Base-by-base conservation (phyloP, 805 yeast genomes). In the Ogataea naganishii region DNA sequence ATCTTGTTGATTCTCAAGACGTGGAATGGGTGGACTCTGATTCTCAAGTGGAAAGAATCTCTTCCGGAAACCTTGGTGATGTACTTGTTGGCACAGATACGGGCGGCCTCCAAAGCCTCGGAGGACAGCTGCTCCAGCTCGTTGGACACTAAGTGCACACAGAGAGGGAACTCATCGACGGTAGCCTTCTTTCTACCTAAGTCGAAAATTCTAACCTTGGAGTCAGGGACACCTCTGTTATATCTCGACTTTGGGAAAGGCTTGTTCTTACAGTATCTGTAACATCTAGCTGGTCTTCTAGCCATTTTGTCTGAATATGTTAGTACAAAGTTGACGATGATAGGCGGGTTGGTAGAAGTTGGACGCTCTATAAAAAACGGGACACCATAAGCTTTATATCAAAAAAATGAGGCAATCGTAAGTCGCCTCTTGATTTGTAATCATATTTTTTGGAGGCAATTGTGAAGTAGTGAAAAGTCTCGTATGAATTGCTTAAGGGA, bases 231-330 rank as follows among this genome's bases (percentile, higher is more conserved):
- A 74, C 96, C 97, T 80, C 98, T 89, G 89, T 92, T 92, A 86
- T 88, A 92, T 75, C 98, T 88, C 61, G 97, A 88, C 80, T 92
- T 92, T 76, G 98, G 98, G 83, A 78, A 92, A 62, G 98, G 98
- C 80, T 92, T 92, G 95, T 92, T 92, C 84, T 92, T 92, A 83
- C 96, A 94, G 94, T 89, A 92, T 78, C 98, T 86, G 96, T 92
- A 92, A 79, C 98, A 92, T 81, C 97, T 85, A 80, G 98, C 98
- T 72, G 98, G 98, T 82, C 97, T 89, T 77, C 97, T 86, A 70
- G 97, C 96, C 97, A 89, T 89, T 66, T 80, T 83, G 76, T 66
- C 63, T 46, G 38, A n/a, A n/a, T n/a, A n/a, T n/a, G n/a, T n/a
- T n/a, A n/a, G n/a, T n/a, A n/a, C n/a, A n/a, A n/a, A 25, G 23